Percentiles rank a stretch among this genome's conserved stretches.
Conservation (phyloP, 192 early-diverging fungal species). For the Coemansia sp. region DNA sequence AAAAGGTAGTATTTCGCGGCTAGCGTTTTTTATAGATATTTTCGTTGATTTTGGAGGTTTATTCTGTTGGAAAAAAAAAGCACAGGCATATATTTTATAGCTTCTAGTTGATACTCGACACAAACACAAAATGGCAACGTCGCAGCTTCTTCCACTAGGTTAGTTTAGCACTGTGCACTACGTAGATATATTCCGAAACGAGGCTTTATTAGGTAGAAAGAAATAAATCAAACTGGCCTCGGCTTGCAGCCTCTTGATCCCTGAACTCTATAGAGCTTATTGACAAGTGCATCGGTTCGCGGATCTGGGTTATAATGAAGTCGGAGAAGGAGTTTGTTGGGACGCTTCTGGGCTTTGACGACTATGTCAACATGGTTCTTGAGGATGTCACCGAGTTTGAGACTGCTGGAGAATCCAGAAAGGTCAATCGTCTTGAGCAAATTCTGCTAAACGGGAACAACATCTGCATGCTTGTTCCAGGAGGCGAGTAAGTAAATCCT, state of each 20-base stretch:
- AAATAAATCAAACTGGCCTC: background rate
- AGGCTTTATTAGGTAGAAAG: too few species aligned
- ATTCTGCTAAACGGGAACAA: constrained; percentile 97
- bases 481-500: constrained; percentile 36
- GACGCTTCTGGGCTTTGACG: constrained; percentile 96
- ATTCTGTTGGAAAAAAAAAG: too few species aligned
- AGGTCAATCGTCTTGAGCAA: constrained; percentile 79
- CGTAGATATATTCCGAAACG: too few species aligned
- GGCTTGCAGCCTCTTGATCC: background rate
- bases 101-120: background rate
- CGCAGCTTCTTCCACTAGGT: constrained; percentile 59
- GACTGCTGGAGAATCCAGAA: constrained; percentile 70
- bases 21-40: background rate
- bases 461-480: constrained; percentile 86
- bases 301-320: constrained; percentile 99
- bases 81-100: background rate
- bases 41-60: too few species aligned
- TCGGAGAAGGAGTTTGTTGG: constrained; percentile 96
- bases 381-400: constrained; percentile 92
- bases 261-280: constrained; percentile 75
- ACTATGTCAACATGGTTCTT: constrained; percentile 99
- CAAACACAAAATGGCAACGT: constrained; percentile 31
- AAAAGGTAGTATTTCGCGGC: too few species aligned
- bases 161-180: constrained; percentile 4
- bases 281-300: constrained; percentile 96